Percentiles rank a stretch among this genome's conserved stretches.
Conservation (phyloP, 345 rosid genomes). For the Ailanthus altissimus region DNA sequence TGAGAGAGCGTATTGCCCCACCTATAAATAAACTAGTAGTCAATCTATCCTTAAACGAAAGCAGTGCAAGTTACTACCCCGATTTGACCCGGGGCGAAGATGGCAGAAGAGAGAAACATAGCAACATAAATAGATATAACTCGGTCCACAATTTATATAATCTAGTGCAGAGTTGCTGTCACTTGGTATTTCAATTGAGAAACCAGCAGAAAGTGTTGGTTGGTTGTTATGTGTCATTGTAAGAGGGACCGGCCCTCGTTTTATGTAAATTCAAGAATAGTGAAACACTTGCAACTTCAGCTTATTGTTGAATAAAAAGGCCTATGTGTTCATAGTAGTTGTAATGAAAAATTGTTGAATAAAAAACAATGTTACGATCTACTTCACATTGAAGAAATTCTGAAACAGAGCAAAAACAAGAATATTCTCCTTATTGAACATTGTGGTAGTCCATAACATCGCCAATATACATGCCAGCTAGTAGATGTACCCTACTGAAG, state of each 20-base stretch:
- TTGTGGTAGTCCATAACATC: not conserved
- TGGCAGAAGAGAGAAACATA: not conserved
- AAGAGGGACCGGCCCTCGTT: not conserved
- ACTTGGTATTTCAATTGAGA: not conserved
- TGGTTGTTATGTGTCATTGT: not conserved
- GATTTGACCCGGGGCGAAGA: too few relatives aligned
- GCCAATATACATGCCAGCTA: not conserved
- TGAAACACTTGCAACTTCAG: not conserved
- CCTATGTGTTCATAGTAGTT: not conserved
- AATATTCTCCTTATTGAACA: not conserved
- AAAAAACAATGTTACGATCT: too few relatives aligned
- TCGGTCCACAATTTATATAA: not conserved
- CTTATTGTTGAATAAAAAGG: not conserved
- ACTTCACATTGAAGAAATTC: too few relatives aligned
- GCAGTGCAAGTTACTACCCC: too few relatives aligned
- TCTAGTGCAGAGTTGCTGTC: not conserved
- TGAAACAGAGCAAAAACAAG: not conserved
- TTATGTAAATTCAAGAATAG: not conserved
- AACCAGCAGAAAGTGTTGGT: not conserved
- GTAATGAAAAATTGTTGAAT: not conserved
- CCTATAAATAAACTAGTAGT: too few relatives aligned
- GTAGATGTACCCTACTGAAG: not conserved
- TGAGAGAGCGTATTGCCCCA: too few relatives aligned
- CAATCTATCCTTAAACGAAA: too few relatives aligned
- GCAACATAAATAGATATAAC: not conserved